Evolutionary conservation across 257 asterid genomes (phyloP), one percentile per base, ranked within the genome.

Genomic region (Nicotiana tabacum): DNA sequence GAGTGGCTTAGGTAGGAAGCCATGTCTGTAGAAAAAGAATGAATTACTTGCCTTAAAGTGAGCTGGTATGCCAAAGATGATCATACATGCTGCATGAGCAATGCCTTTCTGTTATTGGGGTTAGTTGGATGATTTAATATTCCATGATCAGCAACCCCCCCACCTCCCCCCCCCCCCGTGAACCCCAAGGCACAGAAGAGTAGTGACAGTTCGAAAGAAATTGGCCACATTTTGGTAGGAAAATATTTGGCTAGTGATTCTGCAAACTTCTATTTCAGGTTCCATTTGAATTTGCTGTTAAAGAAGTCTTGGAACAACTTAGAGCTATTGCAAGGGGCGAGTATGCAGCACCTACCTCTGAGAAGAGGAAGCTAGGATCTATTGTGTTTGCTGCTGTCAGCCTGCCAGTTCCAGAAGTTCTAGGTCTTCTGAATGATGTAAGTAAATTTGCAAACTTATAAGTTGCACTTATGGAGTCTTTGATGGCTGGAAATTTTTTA

Each of bases 371-470:
- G 72, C 86, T 92, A 61, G 97, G 93, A 18, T 64, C 91, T 81
- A 93, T 93, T 6, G 92, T 90, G 83, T 94, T 88, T 84, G 98
- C 97, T 62, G 98, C 98, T 55, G 89, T 96, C 83, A 91, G 79
- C 82, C 92, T 96, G 68, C 97, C 98, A 2, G 93, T 90, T 84
- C 57, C 93, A 57, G 98, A 93, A 72, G 85, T 96, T 80, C 81
- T 84, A 8, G 85, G 60, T 85, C 91, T 93, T 86, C 89, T 96
- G 62, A 60, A 68, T 64, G 78, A 65, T 69, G 98, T 94, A 89
- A 91, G 98, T 81, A 16, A 77, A 57, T 77, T 30, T 8, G 43
- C 64, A 51, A 51, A 48, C 13, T 24, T 27, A 48, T 74, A 13
- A 48, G 27, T 57, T 57, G 62, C 62, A 33, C 12, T 76, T 82